Percentiles rank a stretch among this genome's conserved stretches.
Conservation (phyloP, 2,329 filamentous ascomycete genomes). For the Fusarium haematococcum region DNA sequence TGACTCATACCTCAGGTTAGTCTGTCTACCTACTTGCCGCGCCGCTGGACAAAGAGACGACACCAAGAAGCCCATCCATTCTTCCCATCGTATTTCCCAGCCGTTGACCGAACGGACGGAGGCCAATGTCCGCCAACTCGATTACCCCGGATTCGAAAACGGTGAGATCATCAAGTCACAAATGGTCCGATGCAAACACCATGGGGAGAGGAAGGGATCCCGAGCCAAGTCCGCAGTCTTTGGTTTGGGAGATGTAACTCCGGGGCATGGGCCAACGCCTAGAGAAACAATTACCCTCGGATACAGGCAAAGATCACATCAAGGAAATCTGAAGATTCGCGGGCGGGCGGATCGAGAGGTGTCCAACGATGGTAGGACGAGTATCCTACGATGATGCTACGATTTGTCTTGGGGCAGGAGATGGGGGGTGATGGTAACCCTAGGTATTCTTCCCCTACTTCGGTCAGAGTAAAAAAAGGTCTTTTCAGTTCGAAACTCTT, state of each 20-base stretch:
- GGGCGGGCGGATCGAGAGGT: not conserved
- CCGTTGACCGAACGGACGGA: not conserved
- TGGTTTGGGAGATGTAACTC: not conserved
- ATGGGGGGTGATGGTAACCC: not conserved
- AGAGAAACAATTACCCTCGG: not conserved
- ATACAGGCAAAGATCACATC: not conserved
- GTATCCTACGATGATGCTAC: not conserved
- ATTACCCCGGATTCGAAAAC: conserved; percentile 3
- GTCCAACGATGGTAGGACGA: not conserved
- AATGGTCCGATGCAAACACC: not conserved
- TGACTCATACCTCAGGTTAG: not conserved
- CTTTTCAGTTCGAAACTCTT: not conserved
- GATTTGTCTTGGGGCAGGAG: not conserved
- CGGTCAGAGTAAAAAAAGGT: not conserved
- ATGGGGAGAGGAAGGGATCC: not conserved
- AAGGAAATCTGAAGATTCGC: not conserved
- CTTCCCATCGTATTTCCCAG: not conserved
- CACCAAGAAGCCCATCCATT: not conserved
- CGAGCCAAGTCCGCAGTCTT: not conserved
- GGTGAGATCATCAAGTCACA: conserved; percentile 4
- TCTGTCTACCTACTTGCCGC: not conserved
- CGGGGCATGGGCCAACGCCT: not conserved
- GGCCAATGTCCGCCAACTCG: not conserved
- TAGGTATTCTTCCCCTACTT: not conserved
- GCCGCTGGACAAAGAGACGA: not conserved